Evolutionary conservation across 2,329 filamentous ascomycete genomes (phyloP), one percentile per base, ranked within the genome.

Genomic region (Niveomyces coronatus): DNA sequence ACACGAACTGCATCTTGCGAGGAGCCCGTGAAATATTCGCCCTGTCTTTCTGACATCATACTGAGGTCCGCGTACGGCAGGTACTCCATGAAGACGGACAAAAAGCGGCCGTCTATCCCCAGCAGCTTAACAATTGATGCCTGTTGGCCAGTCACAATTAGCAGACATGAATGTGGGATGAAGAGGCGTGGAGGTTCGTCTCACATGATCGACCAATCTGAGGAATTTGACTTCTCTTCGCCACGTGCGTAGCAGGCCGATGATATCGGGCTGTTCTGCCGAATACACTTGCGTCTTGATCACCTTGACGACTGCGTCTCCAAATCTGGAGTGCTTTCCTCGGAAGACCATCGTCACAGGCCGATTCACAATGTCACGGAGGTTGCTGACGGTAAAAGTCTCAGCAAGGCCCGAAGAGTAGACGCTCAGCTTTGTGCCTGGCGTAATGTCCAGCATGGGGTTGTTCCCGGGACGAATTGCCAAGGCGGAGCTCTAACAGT

Each of bases 81-180:
- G 6, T 26, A 34, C 32, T 34, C 32, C 20, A 17, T 34, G 19
- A 34, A 26, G 10, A 26, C 26, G 14, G 32, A 13, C 6, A 16
- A 17, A 23, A 34, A 34, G 9, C 32, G 32, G 9, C 9, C 14
- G 6, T 34, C 32, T 4, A 7, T 5, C 8, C 22, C 32, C 8
- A 9, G n/a, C 20, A 18, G 20, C 18, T 10, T 18, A 36, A 44
- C 23, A 19, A 39, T 35, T 3, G 23, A 35, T n/a, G n/a, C n/a
- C n/a, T n/a, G n/a, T n/a, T n/a, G n/a, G n/a, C n/a, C n/a, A n/a
- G n/a, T n/a, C n/a, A n/a, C n/a, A n/a, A n/a, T n/a, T n/a, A n/a
- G n/a, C n/a, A n/a, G n/a, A n/a, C n/a, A n/a, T n/a, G 13, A 28
- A n/a, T n/a, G n/a, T n/a, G n/a, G n/a, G n/a, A n/a, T n/a, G n/a